phyloP scores from a whole-genome alignment of 768 basidiomycete genomes.

The Tremella mesenterica region DNA sequence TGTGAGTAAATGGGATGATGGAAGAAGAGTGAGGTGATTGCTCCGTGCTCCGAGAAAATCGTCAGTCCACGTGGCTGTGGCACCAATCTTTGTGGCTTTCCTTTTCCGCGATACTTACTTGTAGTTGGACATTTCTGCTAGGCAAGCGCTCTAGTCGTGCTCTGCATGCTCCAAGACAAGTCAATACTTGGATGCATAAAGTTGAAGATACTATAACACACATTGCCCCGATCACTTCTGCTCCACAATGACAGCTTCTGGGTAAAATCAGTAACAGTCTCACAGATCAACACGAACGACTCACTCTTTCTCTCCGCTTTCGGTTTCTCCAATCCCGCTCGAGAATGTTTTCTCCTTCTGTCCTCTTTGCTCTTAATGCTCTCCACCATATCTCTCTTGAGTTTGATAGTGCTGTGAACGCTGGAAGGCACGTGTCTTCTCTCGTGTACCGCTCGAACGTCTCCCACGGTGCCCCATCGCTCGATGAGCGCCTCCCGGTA shows the following conservation, averaged over 20 bases:
- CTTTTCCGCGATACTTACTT: too few relatives aligned
- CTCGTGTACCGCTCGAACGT: constrained; percentile 75
- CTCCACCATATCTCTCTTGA: constrained; percentile 90
- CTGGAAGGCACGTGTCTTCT: constrained; percentile 78
- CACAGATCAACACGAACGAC: constrained; percentile 2
- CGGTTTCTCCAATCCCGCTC: constrained; percentile 75
- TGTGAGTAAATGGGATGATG: too few relatives aligned
- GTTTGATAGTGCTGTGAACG: constrained; percentile 75
- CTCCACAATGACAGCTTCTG: constrained; percentile 64
- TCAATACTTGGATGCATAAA: too few relatives aligned
- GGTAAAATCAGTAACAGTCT: constrained; percentile 3
- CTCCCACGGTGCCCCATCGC: constrained; percentile 74
- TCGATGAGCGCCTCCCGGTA: constrained; percentile 81
- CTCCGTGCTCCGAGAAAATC: too few relatives aligned
- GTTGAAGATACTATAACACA: too few relatives aligned
- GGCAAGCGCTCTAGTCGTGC: too few relatives aligned
- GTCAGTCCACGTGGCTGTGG: too few relatives aligned
- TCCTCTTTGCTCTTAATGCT: constrained; percentile 86
- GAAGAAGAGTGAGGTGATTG: too few relatives aligned
- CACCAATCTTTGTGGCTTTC: too few relatives aligned
- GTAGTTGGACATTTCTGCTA: too few relatives aligned
- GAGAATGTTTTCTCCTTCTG: constrained; percentile 76
- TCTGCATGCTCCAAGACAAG: too few relatives aligned
- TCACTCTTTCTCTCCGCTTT: constrained; percentile 76
- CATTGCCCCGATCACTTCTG: constrained; percentile 49